A percentile compares a stretch with the other conserved stretches of the same genome.
These are phyloP conservation scores for Ceratorhiza oryzae-sativae DNA, from an alignment of 1,284 basidiomycete genomes.

Conservation along the genomic window DNA sequence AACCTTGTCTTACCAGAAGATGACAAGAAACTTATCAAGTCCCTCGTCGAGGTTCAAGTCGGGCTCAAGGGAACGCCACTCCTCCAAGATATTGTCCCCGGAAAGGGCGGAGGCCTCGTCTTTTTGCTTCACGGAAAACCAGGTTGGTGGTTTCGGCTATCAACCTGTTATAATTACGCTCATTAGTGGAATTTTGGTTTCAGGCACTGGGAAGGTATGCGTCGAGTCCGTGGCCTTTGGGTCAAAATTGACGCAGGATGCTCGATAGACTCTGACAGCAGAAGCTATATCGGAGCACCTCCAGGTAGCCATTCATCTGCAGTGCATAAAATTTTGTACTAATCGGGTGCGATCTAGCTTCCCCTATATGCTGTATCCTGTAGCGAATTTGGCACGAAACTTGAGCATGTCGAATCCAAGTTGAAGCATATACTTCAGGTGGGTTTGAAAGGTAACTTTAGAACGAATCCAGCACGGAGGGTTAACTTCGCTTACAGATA, in stretches of 20 bases:
- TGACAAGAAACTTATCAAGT: not conserved
- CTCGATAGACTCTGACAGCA: slow-evolving; percentile 17
- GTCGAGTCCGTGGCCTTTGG: too few relatives aligned
- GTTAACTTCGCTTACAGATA: not conserved
- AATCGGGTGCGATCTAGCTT: not conserved
- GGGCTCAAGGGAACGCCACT: not conserved
- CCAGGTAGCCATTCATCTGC: not conserved
- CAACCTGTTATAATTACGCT: not conserved
- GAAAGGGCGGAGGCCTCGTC: slow-evolving; percentile 7
- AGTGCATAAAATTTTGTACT: not conserved
- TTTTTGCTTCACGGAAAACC: slow-evolving; percentile 20
- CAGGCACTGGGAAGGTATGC: slow-evolving; percentile 24
- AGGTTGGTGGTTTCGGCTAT: not conserved
- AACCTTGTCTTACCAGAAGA: slow-evolving; percentile 5
- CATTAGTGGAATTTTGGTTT: not conserved
- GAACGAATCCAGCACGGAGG: too few relatives aligned
- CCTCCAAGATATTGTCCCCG: not conserved
- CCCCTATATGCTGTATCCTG: slow-evolving; percentile 14
- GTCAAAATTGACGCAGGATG: too few relatives aligned
- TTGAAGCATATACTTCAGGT: not conserved
- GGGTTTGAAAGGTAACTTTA: not conserved
- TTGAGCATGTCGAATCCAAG: not conserved
- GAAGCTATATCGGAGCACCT: slow-evolving; percentile 19
- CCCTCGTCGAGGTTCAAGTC: slow-evolving; percentile 3
- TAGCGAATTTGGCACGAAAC: not conserved